Evolutionary conservation across 2,329 filamentous ascomycete species (phyloP), one percentile per base, ranked within the genome.

Genomic region (Fusarium odoratissimum): DNA sequence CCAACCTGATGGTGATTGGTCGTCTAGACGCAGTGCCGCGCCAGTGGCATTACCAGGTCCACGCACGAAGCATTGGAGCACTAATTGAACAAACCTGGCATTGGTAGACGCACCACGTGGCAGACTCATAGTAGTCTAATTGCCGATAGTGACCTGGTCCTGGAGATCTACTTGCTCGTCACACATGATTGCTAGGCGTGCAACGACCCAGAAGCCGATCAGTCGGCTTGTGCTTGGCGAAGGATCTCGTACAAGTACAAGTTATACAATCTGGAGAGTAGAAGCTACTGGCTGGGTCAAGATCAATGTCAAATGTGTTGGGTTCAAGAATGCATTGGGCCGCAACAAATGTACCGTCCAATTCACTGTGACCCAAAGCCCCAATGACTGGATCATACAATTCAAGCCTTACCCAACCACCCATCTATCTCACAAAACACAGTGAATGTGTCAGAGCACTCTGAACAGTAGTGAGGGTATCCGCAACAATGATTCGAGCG

Each of bases 271-370:
- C 37, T 5, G 16, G 37, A 52, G 8, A 9, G 45, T 21, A 40
- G 10, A 52, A 9, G n/a, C 19, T 21, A 28, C 13, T 28, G 28
- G 9, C 9, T 13, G 9, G 25, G 14, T 33, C 13, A 3, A 23
- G 28, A 12, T n/a, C 9, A 44, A 21, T 33, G 23, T 23, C 25
- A 25, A 52, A 40, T 25, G 28, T 38, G 33, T n/a, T 23, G 30
- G 48, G 66, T 41, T 67, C 56, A 55, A 71, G 44, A 13, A 19
- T 13, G 33, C 25, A 19, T 71, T 71, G 55, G 71, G 70, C 58
- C 44, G 61, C 51, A 16, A 71, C 38, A 21, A 21, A 30, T 55
- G 33, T 35, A 33, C 23, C 23, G 49, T 38, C n/a, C 38, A 25
- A 51, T 17, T 52, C 28, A 30, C 30, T 21, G n/a, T 30, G 33